phyloP scores from a whole-genome alignment of 805 yeast genomes.

The Ogataea zsoltii region DNA sequence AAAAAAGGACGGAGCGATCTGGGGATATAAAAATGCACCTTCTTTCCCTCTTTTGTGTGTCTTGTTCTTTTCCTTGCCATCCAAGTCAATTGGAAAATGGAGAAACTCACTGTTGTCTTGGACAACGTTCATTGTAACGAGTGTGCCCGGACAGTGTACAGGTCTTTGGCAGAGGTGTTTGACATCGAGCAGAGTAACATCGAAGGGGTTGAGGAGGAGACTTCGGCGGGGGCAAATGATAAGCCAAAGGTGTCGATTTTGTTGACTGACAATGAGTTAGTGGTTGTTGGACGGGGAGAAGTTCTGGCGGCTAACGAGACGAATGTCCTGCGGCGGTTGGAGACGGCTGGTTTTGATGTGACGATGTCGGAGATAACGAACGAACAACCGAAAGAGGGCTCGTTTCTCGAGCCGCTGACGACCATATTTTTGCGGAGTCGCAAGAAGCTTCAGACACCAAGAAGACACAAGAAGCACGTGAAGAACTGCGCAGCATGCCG shows the following conservation, averaged over 20 bases:
- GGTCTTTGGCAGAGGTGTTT: constrained; percentile 29
- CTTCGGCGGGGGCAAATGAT: neutral
- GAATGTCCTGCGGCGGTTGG: constrained; percentile 30
- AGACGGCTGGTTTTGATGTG: constrained; percentile 40
- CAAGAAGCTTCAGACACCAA: constrained; percentile 8
- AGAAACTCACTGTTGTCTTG: constrained; percentile 28
- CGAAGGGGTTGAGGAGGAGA: no score
- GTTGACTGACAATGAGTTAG: constrained; percentile 31
- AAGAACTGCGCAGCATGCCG: constrained; percentile 45
- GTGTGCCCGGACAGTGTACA: constrained; percentile 44
- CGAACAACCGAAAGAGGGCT: constrained; percentile 7
- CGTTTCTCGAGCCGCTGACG: constrained; percentile 18
- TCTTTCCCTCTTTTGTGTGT: neutral
- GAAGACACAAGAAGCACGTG: constrained; percentile 35
- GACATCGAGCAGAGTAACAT: constrained; percentile 18
- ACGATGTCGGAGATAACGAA: constrained; percentile 18
- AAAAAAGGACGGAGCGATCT: neutral
- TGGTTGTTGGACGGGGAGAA: constrained; percentile 27
- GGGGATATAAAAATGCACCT: neutral
- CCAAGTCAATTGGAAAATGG: constrained; percentile 18
- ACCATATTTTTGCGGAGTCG: constrained; percentile 15
- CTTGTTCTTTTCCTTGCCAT: neutral
- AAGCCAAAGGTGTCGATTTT: constrained; percentile 23
- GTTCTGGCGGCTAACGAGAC: constrained; percentile 25
- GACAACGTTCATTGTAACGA: constrained; percentile 57